Evolutionary conservation across 2,329 filamentous ascomycete species (phyloP), one percentile per base, ranked within the genome.

Genomic region (Penicillium brevicompactum): DNA sequence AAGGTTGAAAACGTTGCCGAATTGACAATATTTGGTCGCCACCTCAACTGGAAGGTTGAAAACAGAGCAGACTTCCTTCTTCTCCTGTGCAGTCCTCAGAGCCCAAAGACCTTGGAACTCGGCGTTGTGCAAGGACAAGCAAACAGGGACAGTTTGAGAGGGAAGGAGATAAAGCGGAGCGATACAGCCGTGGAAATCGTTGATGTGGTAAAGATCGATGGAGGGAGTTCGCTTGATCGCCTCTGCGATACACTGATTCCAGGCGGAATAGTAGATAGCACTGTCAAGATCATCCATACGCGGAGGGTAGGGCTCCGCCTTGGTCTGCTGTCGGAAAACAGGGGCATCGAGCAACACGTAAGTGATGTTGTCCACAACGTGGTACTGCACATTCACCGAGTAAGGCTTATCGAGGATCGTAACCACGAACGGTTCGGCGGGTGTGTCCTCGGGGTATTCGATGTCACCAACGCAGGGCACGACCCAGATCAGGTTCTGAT

Each of bases 21-120:
- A 88, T 61, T 88, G 86, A 41, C 43, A 52, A 7, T 52, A 52
- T 5, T 52, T 52, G 24, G 50, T 52, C 3, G 50, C 50, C 21
- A 48, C 2, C 2, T 52, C 50, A 21, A 52, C 2, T 14, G 50
- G 14, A 31, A 4, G 32, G 18, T 52, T 34, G 73, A 86, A 88
- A 37, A 88, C 84, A 2, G 78, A 77, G 69, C 85, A 87, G 11
- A 88, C 83, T 69, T 88, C 86, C 42, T 82, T 79, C 49, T 79
- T 77, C 64, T 88, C 86, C 46, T 82, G 79, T 2, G 80, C 75
- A 8, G 81, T 85, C 6, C 86, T 78, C 80, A 88, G 86, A 0
- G 85, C 84, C 86, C 86, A 88, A 24, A 88, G 76, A 56, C 86
- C 86, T 67, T 88, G 86, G 69, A 88, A 88, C 60, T 88, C 86